Percentiles rank a stretch among this genome's conserved stretches.
Conservation (phyloP, 2,329 filamentous ascomycete genomes). For the Fusarium circinatum region DNA sequence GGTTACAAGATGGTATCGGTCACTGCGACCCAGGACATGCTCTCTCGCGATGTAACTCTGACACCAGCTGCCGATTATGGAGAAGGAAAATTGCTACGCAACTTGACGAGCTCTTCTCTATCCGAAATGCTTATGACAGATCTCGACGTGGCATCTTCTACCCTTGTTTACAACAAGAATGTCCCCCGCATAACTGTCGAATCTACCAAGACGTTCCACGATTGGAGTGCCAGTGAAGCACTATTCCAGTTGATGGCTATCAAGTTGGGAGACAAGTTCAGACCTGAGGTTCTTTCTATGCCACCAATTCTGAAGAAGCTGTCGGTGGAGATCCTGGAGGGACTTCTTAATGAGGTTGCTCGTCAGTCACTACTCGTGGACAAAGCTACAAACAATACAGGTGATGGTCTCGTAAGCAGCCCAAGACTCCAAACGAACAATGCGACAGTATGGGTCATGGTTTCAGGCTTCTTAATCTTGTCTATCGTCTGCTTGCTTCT, state of each 20-base stretch:
- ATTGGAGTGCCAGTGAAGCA: background rate
- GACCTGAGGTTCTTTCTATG: rapidly evolving
- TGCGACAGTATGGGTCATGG: rapidly evolving
- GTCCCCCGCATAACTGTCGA: background rate
- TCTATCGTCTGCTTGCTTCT: rapidly evolving
- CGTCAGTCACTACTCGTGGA: background rate
- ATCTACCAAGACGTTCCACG: rapidly evolving
- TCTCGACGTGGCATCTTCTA: rapidly evolving
- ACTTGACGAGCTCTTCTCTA: rapidly evolving
- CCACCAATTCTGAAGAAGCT: rapidly evolving
- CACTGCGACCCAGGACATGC: background rate
- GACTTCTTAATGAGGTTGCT: background rate
- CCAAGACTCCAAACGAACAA: rapidly evolving
- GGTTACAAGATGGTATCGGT: background rate
- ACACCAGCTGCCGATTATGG: rapidly evolving
- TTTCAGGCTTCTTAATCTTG: background rate
- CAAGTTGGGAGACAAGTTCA: background rate
- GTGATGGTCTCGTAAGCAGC: background rate
- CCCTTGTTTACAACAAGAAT: rapidly evolving
- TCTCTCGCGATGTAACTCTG: background rate
- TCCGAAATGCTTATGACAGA: background rate
- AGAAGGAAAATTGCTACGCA: rapidly evolving
- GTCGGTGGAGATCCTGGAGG: rapidly evolving
- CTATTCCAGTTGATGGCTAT: background rate
- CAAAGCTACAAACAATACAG: background rate